These are phyloP conservation scores for Leccinum broughii DNA, from an alignment of 768 basidiomycete genomes.

Conservation along the genomic window DNA sequence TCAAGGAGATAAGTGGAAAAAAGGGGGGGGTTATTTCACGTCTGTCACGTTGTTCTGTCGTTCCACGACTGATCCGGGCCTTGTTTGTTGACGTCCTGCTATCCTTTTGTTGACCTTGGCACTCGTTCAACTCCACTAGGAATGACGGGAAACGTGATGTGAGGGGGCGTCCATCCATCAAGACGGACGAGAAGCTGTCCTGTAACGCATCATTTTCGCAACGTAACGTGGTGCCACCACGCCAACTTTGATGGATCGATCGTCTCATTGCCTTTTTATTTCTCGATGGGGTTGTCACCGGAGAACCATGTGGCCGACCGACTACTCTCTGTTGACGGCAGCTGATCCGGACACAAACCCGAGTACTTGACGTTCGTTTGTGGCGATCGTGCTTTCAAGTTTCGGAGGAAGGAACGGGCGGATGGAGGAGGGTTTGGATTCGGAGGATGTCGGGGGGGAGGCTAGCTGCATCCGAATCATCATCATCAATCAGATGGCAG, in stretches of 20 bases:
- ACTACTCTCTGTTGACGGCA: background rate
- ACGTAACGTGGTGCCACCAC: background rate
- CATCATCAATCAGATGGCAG: background rate
- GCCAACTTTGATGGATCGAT: background rate
- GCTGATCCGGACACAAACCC: background rate
- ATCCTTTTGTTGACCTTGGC: background rate
- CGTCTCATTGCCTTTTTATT: background rate
- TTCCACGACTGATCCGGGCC: background rate
- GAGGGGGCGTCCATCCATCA: background rate
- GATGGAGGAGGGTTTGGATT: background rate
- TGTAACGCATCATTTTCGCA: background rate
- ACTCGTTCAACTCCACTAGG: background rate
- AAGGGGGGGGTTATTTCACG: background rate
- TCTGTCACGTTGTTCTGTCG: background rate
- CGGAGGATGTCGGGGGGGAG: background rate
- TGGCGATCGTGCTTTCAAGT: background rate
- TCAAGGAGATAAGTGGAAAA: background rate
- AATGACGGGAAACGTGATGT: background rate
- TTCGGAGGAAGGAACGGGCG: too few species aligned
- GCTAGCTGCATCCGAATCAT: background rate
- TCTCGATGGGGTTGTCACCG: background rate
- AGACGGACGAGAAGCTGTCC: background rate
- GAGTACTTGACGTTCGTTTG: background rate
- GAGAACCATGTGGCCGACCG: background rate
- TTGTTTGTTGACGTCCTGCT: background rate